These are phyloP conservation scores for Geotrichum siamense DNA, from an alignment of 1,139 yeast genomes.

Conservation along the genomic window DNA sequence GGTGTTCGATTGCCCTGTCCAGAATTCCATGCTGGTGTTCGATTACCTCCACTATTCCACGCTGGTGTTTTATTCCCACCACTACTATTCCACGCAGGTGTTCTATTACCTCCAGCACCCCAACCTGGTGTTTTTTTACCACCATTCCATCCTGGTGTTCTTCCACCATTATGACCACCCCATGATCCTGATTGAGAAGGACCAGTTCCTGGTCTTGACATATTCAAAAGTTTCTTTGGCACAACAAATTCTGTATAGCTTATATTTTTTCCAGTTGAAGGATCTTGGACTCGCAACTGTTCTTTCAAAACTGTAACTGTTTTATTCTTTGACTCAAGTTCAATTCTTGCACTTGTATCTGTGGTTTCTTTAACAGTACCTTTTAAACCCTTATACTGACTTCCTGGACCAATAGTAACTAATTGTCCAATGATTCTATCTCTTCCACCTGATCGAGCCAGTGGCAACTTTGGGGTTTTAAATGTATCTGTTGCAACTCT, in stretches of 20 bases:
- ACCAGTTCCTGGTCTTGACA: slow-evolving; percentile 20
- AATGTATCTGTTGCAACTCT: slow-evolving; percentile 43
- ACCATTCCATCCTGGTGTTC: slow-evolving; percentile 35
- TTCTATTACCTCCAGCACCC: slow-evolving; percentile 41
- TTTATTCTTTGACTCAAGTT: slow-evolving; percentile 86
- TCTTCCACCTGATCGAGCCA: slow-evolving; percentile 51
- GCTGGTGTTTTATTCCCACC: slow-evolving; percentile 45
- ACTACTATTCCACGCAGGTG: slow-evolving; percentile 44
- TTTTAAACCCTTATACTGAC: slow-evolving; percentile 88
- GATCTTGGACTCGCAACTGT: slow-evolving; percentile 61
- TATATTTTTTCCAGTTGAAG: slow-evolving; percentile 49
- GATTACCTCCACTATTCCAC: slow-evolving; percentile 31
- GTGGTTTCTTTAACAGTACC: slow-evolving; percentile 93
- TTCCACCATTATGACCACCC: slow-evolving; percentile 24
- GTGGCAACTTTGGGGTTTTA: slow-evolving; percentile 48
- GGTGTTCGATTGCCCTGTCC: slow-evolving; percentile 37
- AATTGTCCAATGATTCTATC: slow-evolving; percentile 76
- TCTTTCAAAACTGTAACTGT: slow-evolving; percentile 77
- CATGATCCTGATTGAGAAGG: slow-evolving; percentile 24
- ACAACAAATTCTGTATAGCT: slow-evolving; percentile 78
- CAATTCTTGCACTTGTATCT: slow-evolving; percentile 85
- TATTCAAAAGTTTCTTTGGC: slow-evolving; percentile 34
- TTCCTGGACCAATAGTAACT: slow-evolving; percentile 74
- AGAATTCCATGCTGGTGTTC: slow-evolving; percentile 40
- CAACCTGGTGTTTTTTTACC: slow-evolving; percentile 37